These are phyloP conservation scores for Aplosporella prunicola DNA, from an alignment of 2,329 filamentous ascomycete species.

Conservation along the genomic window DNA sequence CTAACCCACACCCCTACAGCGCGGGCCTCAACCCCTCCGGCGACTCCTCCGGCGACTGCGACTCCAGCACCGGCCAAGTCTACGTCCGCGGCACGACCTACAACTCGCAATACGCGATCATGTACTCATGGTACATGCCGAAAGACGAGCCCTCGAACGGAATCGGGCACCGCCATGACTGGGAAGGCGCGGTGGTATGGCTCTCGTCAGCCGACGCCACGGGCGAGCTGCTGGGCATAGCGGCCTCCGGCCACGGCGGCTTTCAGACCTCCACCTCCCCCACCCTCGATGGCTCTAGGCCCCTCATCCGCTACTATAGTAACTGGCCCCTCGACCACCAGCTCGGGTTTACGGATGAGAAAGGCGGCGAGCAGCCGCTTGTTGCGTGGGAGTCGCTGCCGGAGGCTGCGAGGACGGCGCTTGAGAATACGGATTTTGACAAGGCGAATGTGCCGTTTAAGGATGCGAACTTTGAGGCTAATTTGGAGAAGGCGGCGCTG, in stretches of 20 bases:
- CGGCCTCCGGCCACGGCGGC: constrained; percentile 43
- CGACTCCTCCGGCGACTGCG: constrained; percentile 30
- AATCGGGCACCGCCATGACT: constrained; percentile 46
- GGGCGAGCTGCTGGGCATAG: constrained; percentile 40
- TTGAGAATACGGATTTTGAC: constrained; percentile 40
- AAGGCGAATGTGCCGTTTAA: constrained; percentile 40
- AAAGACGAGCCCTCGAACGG: constrained; percentile 39
- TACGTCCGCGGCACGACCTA: constrained; percentile 38
- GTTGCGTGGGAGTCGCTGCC: constrained; percentile 44
- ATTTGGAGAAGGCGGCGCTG: constrained; percentile 29
- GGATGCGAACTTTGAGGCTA: constrained; percentile 37
- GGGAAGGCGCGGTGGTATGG: constrained; percentile 48
- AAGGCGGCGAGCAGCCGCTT: constrained; percentile 38
- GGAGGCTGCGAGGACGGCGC: constrained; percentile 31
- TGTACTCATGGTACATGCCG: constrained; percentile 46
- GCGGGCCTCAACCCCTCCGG: constrained; percentile 37
- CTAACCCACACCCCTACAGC: constrained; percentile 19
- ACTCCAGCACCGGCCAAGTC: constrained; percentile 40
- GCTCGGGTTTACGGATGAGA: constrained; percentile 31
- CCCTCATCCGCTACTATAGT: constrained; percentile 42
- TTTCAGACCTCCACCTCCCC: constrained; percentile 37
- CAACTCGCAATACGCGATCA: constrained; percentile 37
- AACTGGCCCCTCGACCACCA: constrained; percentile 42
- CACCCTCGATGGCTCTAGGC: constrained; percentile 33
- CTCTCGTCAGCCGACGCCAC: constrained; percentile 31